phyloP scores from a whole-genome alignment of 208 protist genomes.

The Crithidia acanthocephali region DNA sequence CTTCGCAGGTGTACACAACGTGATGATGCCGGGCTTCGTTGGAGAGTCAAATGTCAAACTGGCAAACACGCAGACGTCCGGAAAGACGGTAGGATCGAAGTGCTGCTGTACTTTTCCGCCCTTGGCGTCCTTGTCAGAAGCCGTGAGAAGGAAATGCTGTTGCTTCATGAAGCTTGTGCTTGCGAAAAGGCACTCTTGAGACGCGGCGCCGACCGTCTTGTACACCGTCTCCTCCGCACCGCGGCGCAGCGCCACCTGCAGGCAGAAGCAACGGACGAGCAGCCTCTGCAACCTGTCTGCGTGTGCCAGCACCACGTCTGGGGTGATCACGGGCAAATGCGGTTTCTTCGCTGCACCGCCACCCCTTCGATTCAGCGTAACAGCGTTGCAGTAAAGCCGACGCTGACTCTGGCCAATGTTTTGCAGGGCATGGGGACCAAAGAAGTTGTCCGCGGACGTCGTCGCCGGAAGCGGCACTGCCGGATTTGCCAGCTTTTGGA shows the following conservation, averaged over 20 bases:
- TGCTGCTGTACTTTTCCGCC: not conserved
- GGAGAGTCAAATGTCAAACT: not conserved
- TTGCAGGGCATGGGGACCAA: not conserved
- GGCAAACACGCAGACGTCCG: conserved; percentile 4
- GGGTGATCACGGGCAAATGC: not conserved
- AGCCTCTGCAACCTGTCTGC: not conserved
- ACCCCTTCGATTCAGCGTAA: not conserved
- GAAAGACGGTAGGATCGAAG: not conserved
- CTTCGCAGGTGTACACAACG: conserved; percentile 6
- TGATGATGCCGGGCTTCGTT: not conserved
- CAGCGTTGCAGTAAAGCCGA: not conserved
- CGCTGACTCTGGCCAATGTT: not conserved
- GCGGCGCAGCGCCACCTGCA: conserved; percentile 7
- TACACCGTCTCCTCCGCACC: not conserved
- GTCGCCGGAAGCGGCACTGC: not conserved
- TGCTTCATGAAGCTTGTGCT: conserved; percentile 18
- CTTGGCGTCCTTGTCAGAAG: too few species aligned
- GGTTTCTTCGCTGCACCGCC: not conserved
- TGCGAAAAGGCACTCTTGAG: not conserved
- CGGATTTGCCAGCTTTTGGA: not conserved
- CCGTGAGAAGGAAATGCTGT: not conserved
- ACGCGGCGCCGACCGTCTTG: not conserved
- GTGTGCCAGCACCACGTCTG: not conserved
- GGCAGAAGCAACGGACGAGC: conserved; percentile 10
- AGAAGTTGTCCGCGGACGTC: not conserved